A percentile compares a stretch with the other conserved stretches of the same genome.
These are phyloP conservation scores for Apiospora sp. DNA, from an alignment of 2,329 filamentous ascomycete species.

Conservation along the genomic window DNA sequence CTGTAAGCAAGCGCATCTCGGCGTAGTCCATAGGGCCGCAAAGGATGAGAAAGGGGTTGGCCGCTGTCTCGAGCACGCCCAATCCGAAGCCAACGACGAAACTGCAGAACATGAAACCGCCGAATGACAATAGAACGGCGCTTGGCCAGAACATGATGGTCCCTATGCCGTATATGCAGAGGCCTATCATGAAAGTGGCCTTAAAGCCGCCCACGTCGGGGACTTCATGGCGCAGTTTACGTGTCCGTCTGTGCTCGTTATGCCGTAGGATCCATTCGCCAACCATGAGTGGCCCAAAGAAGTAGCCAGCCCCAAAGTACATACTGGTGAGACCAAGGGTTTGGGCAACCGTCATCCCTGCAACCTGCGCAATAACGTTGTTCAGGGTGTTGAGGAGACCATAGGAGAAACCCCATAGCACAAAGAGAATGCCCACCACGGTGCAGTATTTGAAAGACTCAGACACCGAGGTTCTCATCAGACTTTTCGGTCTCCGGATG, in stretches of 20 bases:
- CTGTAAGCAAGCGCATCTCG: conserved; percentile 77
- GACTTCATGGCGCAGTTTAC: conserved; percentile 42
- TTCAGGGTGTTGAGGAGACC: conserved; percentile 87
- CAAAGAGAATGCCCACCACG: conserved; percentile 82
- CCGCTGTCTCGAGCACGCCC: conserved; percentile 79
- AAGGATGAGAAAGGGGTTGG: conserved; percentile 76
- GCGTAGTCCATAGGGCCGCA: conserved; percentile 78
- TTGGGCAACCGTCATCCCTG: conserved; percentile 67
- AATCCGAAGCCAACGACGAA: conserved; percentile 82
- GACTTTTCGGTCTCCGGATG: conserved; percentile 72
- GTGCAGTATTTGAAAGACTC: conserved; percentile 77
- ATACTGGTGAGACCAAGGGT: conserved; percentile 72
- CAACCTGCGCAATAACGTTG: conserved; percentile 69
- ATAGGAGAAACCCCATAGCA: conserved; percentile 91
- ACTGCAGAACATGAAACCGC: conserved; percentile 77
- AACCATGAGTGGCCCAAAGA: conserved; percentile 73
- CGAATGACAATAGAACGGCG: conserved; percentile 76
- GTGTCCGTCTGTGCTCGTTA: conserved; percentile 63
- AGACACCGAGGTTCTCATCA: conserved; percentile 67
- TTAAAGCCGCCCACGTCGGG: conserved; percentile 72
- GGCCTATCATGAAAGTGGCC: conserved; percentile 79
- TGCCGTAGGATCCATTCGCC: conserved; percentile 75
- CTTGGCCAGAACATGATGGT: conserved; percentile 90
- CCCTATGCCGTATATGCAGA: conserved; percentile 77
- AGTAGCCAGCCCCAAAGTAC: conserved; percentile 76